Percentiles rank a stretch among this genome's conserved stretches.
Evolutionary conservation across 2,329 filamentous ascomycete genomes (phyloP).

Genomic region (Berkeleyomyces rouxiae): DNA sequence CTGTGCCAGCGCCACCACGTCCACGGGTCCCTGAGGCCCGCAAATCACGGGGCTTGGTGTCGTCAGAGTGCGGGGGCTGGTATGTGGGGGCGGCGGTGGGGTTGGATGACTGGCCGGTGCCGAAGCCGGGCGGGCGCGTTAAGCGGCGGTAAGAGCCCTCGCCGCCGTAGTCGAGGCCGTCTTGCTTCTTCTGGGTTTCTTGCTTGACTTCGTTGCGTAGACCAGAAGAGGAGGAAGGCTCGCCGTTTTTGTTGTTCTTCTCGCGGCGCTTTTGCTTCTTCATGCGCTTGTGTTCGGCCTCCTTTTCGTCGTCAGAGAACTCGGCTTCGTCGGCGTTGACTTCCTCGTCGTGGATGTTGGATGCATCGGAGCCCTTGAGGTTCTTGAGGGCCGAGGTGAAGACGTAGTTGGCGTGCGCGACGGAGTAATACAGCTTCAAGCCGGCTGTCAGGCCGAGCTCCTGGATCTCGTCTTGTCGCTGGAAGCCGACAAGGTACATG

Average conservation of each 20-base stretch:
- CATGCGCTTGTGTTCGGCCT: slow-evolving; percentile 61
- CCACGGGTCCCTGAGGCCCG: slow-evolving; percentile 22
- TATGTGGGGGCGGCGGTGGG: slow-evolving; percentile 27
- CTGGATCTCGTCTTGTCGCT: slow-evolving; percentile 48
- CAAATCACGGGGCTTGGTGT: not conserved
- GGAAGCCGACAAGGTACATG: slow-evolving; percentile 68
- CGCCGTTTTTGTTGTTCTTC: slow-evolving; percentile 22
- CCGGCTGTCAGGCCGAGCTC: slow-evolving; percentile 52
- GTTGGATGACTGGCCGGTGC: slow-evolving; percentile 24
- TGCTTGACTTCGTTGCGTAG: slow-evolving; percentile 21
- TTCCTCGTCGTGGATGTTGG: slow-evolving; percentile 90
- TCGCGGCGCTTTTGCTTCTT: slow-evolving; percentile 48
- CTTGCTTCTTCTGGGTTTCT: slow-evolving; percentile 25
- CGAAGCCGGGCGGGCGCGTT: slow-evolving; percentile 48
- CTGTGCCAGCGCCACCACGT: slow-evolving; percentile 16
- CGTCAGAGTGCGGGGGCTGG: slow-evolving; percentile 16
- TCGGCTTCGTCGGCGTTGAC: slow-evolving; percentile 72
- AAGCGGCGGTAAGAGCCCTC: slow-evolving; percentile 58
- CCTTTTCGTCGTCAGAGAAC: slow-evolving; percentile 92
- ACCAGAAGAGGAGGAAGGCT: slow-evolving; percentile 17
- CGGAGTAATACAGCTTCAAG: slow-evolving; percentile 59
- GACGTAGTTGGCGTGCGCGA: slow-evolving; percentile 62
- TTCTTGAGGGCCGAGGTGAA: slow-evolving; percentile 69
- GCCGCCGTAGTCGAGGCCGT: slow-evolving; percentile 50
- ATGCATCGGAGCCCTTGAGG: slow-evolving; percentile 81